Evolutionary conservation across 805 yeast genomes (phyloP).

Genomic region (Barnettozyma siamensis): DNA sequence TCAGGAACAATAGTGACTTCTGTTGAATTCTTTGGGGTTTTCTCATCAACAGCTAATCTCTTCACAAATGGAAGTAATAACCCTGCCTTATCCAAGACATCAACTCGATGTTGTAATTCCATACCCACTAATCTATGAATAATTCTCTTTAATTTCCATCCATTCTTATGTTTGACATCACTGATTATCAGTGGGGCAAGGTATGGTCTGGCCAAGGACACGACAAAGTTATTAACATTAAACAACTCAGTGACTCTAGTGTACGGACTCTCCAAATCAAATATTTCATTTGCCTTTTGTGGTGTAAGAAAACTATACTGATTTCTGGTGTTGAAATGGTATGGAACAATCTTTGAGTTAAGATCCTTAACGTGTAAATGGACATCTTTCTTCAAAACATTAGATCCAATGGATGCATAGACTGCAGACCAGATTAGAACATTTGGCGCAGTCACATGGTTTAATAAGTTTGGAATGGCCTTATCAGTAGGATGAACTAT

Average conservation of each 20-base stretch:
- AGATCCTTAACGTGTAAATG: constrained; percentile 55
- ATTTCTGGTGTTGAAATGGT: constrained; percentile 32
- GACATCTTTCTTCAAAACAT: constrained; percentile 52
- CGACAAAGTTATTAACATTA: constrained; percentile 90
- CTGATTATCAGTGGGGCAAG: constrained; percentile 83
- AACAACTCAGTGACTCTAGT: constrained; percentile 85
- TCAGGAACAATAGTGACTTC: constrained; percentile 92
- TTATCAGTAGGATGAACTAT: constrained; percentile 76
- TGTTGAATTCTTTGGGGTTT: constrained; percentile 70
- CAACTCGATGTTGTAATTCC: constrained; percentile 81
- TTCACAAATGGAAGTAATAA: constrained; percentile 63
- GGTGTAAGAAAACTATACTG: constrained; percentile 32
- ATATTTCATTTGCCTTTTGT: constrained; percentile 39
- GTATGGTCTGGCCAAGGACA: constrained; percentile 89
- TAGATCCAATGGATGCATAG: constrained; percentile 75
- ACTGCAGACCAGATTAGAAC: constrained; percentile 88
- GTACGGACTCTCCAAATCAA: constrained; percentile 62
- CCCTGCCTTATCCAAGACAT: constrained; percentile 74
- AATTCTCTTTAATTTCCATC: constrained; percentile 32
- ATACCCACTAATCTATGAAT: constrained; percentile 39
- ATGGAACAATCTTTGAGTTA: constrained; percentile 54
- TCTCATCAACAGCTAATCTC: constrained; percentile 81
- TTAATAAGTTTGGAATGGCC: constrained; percentile 66
- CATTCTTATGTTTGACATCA: constrained; percentile 67
- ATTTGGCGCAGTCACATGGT: constrained; percentile 91